Percentiles rank a stretch among this genome's conserved stretches.
phyloP scores from a whole-genome alignment of 345 rosid genomes.

The rapeseed (Brassica napus) region DNA sequence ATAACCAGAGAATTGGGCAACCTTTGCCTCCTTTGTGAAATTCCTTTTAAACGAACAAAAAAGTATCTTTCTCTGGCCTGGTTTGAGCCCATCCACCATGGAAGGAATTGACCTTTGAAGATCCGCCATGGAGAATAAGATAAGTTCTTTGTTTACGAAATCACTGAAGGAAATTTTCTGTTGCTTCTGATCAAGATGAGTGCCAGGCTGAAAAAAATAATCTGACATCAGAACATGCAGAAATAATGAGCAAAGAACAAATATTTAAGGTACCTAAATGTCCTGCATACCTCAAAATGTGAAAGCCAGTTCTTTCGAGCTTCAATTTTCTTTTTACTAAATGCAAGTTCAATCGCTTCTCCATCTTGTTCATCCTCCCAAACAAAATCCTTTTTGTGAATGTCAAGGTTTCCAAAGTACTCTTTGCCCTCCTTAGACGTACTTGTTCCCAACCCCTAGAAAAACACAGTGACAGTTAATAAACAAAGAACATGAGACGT shows the following conservation, averaged over 20 bases:
- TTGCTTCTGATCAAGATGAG: slow-evolving; percentile 1
- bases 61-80: slow-evolving; percentile 96
- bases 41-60: slow-evolving; percentile 88
- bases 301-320: slow-evolving; percentile 95
- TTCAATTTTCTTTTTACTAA: slow-evolving; percentile 93
- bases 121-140: slow-evolving; percentile 94
- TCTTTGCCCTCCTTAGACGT: slow-evolving; percentile 70
- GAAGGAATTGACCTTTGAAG: slow-evolving; percentile 97
- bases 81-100: slow-evolving; percentile 94
- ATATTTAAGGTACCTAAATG: not conserved
- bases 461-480: not conserved
- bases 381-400: slow-evolving; percentile 83
- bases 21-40: slow-evolving; percentile 66
- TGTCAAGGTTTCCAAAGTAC: slow-evolving; percentile 57
- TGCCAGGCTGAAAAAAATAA: not conserved
- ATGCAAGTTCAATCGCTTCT: slow-evolving; percentile 93
- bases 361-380: slow-evolving; percentile 87
- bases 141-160: slow-evolving; percentile 94
- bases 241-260: not conserved
- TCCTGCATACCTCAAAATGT: slow-evolving; percentile 62
- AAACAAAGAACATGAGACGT: not conserved
- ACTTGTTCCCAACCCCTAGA: slow-evolving; percentile 96
- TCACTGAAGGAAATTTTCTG: slow-evolving; percentile 72
- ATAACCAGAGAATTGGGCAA: slow-evolving; percentile 84
- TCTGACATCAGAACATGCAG: slow-evolving; percentile 6